These are phyloP conservation scores for Arxiozyma bovina DNA, from an alignment of 1,139 yeast species.

Conservation along the genomic window DNA sequence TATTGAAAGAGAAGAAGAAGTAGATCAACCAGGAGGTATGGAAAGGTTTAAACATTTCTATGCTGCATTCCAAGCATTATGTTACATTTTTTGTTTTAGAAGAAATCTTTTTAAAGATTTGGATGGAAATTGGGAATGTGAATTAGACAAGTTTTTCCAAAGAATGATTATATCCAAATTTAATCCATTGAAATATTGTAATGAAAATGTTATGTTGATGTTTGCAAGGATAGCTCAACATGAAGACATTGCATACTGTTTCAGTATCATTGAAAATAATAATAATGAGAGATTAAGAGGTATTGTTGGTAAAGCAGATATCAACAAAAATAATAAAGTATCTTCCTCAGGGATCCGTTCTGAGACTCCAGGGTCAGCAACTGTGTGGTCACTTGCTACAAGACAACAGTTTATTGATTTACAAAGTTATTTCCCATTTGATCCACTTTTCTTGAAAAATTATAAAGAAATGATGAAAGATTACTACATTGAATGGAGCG, in stretches of 20 bases:
- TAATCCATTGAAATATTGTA: slow-evolving; percentile 89
- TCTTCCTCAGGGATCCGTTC: slow-evolving; percentile 27
- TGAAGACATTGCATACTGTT: slow-evolving; percentile 86
- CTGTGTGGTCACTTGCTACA: slow-evolving; percentile 33
- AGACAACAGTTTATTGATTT: slow-evolving; percentile 78
- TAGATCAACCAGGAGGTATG: slow-evolving; percentile 61
- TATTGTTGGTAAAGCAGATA: slow-evolving; percentile 30
- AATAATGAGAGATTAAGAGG: slow-evolving; percentile 42
- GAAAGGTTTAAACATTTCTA: slow-evolving; percentile 79
- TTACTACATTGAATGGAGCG: slow-evolving; percentile 78
- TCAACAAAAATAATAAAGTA: slow-evolving; percentile 29
- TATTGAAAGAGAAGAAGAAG: slow-evolving; percentile 74
- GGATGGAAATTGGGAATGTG: slow-evolving; percentile 63
- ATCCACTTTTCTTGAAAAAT: slow-evolving; percentile 69
- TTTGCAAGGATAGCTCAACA: slow-evolving; percentile 90
- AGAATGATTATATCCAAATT: slow-evolving; percentile 78
- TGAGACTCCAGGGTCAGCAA: slow-evolving; percentile 9
- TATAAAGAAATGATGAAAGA: slow-evolving; percentile 48
- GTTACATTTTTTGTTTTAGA: slow-evolving; percentile 88
- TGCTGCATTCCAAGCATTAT: slow-evolving; percentile 85
- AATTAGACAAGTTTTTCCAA: slow-evolving; percentile 77
- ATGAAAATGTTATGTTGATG: slow-evolving; percentile 85
- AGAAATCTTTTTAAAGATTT: slow-evolving; percentile 47
- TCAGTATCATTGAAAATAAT: slow-evolving; percentile 85
- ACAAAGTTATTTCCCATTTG: slow-evolving; percentile 93